These are phyloP conservation scores for Diaporthe eres DNA, from an alignment of 2,329 filamentous ascomycete species.

Conservation along the genomic window DNA sequence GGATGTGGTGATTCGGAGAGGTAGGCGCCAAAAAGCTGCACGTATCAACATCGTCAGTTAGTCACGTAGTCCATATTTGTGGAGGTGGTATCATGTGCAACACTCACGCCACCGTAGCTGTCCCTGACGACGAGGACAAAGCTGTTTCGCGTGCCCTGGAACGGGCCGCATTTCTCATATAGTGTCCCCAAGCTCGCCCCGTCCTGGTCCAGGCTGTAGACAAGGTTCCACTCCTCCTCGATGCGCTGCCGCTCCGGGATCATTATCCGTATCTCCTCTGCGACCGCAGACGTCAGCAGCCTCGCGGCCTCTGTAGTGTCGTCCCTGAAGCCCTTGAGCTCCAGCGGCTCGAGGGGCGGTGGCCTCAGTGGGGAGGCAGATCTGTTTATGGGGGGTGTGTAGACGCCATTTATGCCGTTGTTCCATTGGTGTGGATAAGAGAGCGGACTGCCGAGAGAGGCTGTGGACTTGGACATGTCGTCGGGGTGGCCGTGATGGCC, in stretches of 20 bases:
- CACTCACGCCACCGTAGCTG: slow-evolving; percentile 77
- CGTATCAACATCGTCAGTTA: neutral
- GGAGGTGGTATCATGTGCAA: neutral
- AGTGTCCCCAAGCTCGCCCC: slow-evolving; percentile 89
- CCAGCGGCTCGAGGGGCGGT: slow-evolving; percentile 87
- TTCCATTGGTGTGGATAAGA: slow-evolving; percentile 47
- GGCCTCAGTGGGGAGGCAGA: slow-evolving; percentile 86
- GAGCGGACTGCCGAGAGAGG: slow-evolving; percentile 37
- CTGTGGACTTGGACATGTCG: slow-evolving; percentile 43
- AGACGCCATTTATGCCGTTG: slow-evolving; percentile 70
- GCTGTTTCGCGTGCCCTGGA: slow-evolving; percentile 79
- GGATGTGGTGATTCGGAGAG: slow-evolving; percentile 90
- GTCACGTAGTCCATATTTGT: neutral
- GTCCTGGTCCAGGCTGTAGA: slow-evolving; percentile 93
- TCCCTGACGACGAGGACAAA: slow-evolving; percentile 93
- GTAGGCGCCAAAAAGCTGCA: slow-evolving; percentile 89
- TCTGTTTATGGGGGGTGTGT: slow-evolving; percentile 69
- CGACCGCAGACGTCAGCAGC: slow-evolving; percentile 80
- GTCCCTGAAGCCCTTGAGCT: slow-evolving; percentile 75
- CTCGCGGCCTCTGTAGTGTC: slow-evolving; percentile 72
- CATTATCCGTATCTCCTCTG: slow-evolving; percentile 93
- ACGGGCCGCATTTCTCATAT: slow-evolving; percentile 82
- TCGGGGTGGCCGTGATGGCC: slow-evolving; percentile 17
- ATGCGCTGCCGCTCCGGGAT: slow-evolving; percentile 90
- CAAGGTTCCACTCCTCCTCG: slow-evolving; percentile 86